These are phyloP conservation scores for Babesia bovis DNA, from an alignment of 169 alveolate genomes.

Conservation along the genomic window DNA sequence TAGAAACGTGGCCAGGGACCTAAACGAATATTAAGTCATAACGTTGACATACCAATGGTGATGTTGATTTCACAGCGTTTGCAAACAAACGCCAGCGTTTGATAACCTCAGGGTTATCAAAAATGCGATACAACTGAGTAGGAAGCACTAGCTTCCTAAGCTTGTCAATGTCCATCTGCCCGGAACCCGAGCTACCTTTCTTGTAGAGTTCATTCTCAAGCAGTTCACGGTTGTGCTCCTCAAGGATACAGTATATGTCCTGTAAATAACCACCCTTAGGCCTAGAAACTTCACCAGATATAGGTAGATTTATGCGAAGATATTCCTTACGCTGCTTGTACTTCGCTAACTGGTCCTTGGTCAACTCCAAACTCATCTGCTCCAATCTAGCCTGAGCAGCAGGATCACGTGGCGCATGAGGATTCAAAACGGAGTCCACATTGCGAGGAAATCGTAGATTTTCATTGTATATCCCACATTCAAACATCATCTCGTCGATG, in stretches of 20 bases:
- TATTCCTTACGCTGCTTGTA: conserved; percentile 20
- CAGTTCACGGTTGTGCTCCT: conserved; percentile 56
- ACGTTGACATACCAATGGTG: conserved; percentile 46
- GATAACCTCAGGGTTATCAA: conserved; percentile 19
- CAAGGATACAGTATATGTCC: conserved; percentile 60
- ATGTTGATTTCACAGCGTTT: conserved; percentile 19
- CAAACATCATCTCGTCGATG: conserved; percentile 70
- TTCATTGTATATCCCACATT: conserved; percentile 50
- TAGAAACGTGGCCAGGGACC: conserved; percentile 62
- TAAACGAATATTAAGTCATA: background rate
- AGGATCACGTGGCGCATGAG: conserved; percentile 14
- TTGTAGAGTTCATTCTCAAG: conserved; percentile 30
- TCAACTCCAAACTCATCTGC: conserved; percentile 37
- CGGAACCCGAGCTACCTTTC: background rate
- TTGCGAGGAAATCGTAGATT: conserved; percentile 47
- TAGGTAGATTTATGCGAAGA: conserved; percentile 44
- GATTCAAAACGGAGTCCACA: conserved; percentile 22
- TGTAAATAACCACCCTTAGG: conserved; percentile 37
- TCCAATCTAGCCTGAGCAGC: conserved; percentile 16
- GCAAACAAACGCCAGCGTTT: conserved; percentile 42
- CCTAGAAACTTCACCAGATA: conserved; percentile 41
- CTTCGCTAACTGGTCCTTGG: conserved; percentile 22
- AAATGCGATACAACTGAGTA: conserved; percentile 28
- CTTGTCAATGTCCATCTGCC: conserved; percentile 11
- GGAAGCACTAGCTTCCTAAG: conserved; percentile 29